Percentiles rank a stretch among this genome's conserved stretches.
phyloP scores from a whole-genome alignment of 306 rosid genomes.

The Prunus campanulata region DNA sequence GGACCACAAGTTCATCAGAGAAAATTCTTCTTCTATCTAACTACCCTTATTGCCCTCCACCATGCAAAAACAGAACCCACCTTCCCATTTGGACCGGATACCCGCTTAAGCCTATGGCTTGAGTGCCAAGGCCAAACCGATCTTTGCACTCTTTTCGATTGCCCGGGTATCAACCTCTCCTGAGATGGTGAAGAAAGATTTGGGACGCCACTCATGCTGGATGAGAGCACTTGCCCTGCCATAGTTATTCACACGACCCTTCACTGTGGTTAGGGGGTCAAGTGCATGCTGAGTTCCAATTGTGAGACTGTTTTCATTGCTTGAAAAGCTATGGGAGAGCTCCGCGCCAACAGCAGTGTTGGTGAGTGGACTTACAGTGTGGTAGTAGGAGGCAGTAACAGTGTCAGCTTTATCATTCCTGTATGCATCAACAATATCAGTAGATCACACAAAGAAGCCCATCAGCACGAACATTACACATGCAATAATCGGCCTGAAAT shows the following conservation, averaged over 20 bases:
- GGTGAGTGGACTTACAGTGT: slow-evolving; percentile 70
- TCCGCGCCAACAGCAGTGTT: slow-evolving; percentile 93
- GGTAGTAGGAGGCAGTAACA: slow-evolving; percentile 79
- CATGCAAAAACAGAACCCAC: slow-evolving; percentile 21
- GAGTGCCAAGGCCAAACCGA: slow-evolving; percentile 81
- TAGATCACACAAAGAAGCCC: slow-evolving; percentile 10
- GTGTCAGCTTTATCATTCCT: slow-evolving; percentile 82
- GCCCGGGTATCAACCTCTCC: slow-evolving; percentile 88
- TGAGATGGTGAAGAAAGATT: slow-evolving; percentile 68
- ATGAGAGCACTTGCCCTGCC: slow-evolving; percentile 79
- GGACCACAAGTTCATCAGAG: slow-evolving; percentile 39
- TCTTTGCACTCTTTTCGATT: slow-evolving; percentile 83
- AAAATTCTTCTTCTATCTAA: slow-evolving; percentile 24
- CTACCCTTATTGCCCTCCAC: slow-evolving; percentile 38
- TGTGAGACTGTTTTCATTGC: slow-evolving; percentile 68
- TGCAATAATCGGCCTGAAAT: background rate
- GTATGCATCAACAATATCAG: slow-evolving; percentile 16
- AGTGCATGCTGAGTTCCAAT: slow-evolving; percentile 86
- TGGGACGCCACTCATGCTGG: slow-evolving; percentile 90
- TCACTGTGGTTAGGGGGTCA: slow-evolving; percentile 75
- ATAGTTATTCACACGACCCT: slow-evolving; percentile 82
- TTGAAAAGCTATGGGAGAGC: slow-evolving; percentile 72
- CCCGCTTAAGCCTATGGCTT: slow-evolving; percentile 52
- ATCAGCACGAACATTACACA: background rate
- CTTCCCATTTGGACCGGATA: slow-evolving; percentile 12